Evolutionary conservation across 1,284 basidiomycete genomes (phyloP), one percentile per base, ranked within the genome.

Genomic region (Vanrija sp.): DNA sequence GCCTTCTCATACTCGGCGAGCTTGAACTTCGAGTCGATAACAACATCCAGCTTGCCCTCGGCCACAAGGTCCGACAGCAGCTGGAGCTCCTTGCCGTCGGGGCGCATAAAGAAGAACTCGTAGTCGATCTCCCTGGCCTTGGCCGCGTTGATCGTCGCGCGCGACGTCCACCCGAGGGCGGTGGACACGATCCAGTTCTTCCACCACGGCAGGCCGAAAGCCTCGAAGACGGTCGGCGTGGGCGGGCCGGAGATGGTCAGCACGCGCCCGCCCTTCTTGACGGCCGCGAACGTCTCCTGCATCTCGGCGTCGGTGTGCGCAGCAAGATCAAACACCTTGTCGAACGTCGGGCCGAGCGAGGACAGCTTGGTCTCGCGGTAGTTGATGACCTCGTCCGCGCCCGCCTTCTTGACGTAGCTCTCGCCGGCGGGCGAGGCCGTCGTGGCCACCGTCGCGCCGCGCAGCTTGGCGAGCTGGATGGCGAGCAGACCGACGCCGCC

Each of bases 401-500:
- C 81, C 43, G 75, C 71, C 5, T 65, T 57, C 58, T 75, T 75
- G 56, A 79, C 64, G 18, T 78, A 67, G 7, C 72, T 75, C 49
- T 66, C 72, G 60, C 79, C 78, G 26, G 69, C 68, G 1, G 78
- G 73, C 6, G 78, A 79, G 21, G 78, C 71, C 9, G 78, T 78
- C 4, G 80, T 73, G 48, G 77, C 68, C 40, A 80, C 77, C 34
- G 69, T 73, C 63, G 78, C 78, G 15, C 80, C 80, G 1, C 75
- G 64, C 8, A 76, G 54, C 54, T 75, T 74, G 38, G 78, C 78
- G 43, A 82, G 71, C 61, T 81, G 79, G 38, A 81, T 65, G 6
- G 77, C 78, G 62, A 75, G 81, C 29, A 78, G 66, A 0, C 81
- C 81, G 38, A 81, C 78, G 7, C 75, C 68, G 15, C 77, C 74